A percentile compares a stretch with the other conserved stretches of the same genome.
phyloP scores from a whole-genome alignment of 352 stramenopile species.

The Phytophthora pseudosyringae region DNA sequence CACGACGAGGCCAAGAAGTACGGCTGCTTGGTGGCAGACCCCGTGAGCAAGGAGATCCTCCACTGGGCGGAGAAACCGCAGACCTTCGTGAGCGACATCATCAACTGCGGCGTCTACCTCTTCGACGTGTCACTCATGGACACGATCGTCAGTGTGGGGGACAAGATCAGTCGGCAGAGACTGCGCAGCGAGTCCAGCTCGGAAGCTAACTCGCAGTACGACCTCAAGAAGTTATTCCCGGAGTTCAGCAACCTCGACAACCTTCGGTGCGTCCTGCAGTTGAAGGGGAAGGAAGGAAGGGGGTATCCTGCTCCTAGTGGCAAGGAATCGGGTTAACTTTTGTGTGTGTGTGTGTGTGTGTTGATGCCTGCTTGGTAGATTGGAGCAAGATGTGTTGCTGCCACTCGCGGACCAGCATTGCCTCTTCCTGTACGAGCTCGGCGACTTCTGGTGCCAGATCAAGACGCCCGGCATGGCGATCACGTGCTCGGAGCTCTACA shows the following conservation, averaged over 20 bases:
- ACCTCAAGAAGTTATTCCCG: conserved; percentile 88
- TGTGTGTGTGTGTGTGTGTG: neutral
- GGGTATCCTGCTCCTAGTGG: conserved; percentile 1
- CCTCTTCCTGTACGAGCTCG: conserved; percentile 83
- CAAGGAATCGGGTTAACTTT: conserved; percentile 15
- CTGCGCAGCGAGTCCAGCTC: conserved; percentile 76
- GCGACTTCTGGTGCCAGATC: conserved; percentile 92
- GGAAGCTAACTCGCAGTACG: conserved; percentile 74
- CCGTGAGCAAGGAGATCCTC: conserved; percentile 80
- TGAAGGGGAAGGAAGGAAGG: neutral
- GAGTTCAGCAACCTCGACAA: conserved; percentile 90
- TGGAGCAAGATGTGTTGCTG: conserved; percentile 89
- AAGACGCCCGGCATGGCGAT: conserved; percentile 91
- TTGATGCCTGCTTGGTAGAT: conserved; percentile 31
- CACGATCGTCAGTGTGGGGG: conserved; percentile 75
- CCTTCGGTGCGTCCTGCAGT: conserved; percentile 52
- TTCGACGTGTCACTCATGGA: conserved; percentile 86
- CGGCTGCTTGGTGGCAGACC: conserved; percentile 84
- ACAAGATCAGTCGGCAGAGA: conserved; percentile 82
- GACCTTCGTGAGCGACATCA: conserved; percentile 92
- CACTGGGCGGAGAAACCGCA: conserved; percentile 91
- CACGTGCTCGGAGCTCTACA: conserved; percentile 92
- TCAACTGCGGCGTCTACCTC: conserved; percentile 92
- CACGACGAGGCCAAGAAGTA: conserved; percentile 91
- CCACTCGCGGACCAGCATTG: conserved; percentile 76